These are phyloP conservation scores for Pulicaria dysenterica DNA, from an alignment of 129 eudicot genomes.

Conservation along the genomic window DNA sequence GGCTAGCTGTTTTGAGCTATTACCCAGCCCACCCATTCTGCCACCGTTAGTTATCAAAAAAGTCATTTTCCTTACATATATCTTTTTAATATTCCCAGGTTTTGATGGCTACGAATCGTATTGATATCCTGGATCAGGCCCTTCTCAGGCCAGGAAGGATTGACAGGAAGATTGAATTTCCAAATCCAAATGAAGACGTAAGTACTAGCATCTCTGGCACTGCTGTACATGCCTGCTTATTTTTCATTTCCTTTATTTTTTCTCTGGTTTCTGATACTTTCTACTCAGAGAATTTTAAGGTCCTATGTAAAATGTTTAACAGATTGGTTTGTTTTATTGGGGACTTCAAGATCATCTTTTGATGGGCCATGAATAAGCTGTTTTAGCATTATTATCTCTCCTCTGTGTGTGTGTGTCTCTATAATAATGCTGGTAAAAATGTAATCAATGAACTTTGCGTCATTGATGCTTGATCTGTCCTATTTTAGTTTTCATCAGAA, in stretches of 20 bases:
- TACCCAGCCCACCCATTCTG: too few species aligned
- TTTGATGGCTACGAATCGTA: conserved; percentile 92
- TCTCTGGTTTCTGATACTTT: too few species aligned
- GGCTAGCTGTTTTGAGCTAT: too few species aligned
- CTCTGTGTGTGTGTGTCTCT: neutral
- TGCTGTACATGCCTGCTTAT: too few species aligned
- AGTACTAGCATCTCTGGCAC: neutral
- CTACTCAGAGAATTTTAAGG: too few species aligned
- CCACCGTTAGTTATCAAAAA: neutral
- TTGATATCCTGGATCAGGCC: conserved; percentile 92
- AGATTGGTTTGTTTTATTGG: too few species aligned
- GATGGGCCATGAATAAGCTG: neutral
- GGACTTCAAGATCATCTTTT: neutral
- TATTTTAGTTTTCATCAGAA: neutral
- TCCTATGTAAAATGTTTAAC: too few species aligned
- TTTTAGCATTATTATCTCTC: neutral
- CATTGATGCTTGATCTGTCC: too few species aligned
- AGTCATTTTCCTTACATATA: neutral
- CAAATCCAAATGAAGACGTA: conserved; percentile 91
- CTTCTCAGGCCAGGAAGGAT: conserved; percentile 96
- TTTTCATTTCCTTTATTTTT: too few species aligned
- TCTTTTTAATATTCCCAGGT: conserved; percentile 43
- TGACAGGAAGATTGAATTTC: conserved; percentile 91
- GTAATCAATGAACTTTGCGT: neutral
- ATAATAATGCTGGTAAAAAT: neutral